Percentiles rank a stretch among this genome's conserved stretches.
These are phyloP conservation scores for Austroboletus eburneus DNA, from an alignment of 768 basidiomycete genomes.

Conservation along the genomic window DNA sequence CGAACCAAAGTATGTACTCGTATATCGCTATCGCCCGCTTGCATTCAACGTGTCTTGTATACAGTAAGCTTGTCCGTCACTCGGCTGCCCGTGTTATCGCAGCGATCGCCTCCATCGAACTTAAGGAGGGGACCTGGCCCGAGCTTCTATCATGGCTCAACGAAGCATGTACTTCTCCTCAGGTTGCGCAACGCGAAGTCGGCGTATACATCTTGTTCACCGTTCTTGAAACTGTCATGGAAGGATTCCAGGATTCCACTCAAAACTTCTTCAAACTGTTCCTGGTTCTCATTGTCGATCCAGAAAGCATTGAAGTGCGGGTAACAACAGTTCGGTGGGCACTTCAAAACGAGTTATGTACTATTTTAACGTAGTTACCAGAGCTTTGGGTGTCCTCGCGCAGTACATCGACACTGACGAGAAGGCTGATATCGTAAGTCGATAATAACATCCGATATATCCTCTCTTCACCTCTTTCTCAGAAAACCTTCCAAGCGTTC, in stretches of 20 bases:
- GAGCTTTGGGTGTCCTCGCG: constrained; percentile 87
- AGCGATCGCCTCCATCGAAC: constrained; percentile 86
- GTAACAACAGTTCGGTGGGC: constrained; percentile 80
- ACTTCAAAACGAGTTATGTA: neutral
- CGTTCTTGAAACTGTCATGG: constrained; percentile 87
- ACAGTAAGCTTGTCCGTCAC: constrained; percentile 86
- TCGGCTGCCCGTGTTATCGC: constrained; percentile 91
- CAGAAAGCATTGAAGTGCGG: constrained; percentile 85
- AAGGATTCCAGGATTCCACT: constrained; percentile 78
- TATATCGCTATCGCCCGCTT: neutral
- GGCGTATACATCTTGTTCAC: constrained; percentile 87
- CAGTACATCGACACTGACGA: constrained; percentile 89
- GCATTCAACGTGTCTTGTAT: constrained; percentile 8
- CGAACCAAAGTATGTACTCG: constrained; percentile 64
- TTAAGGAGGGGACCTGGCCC: constrained; percentile 76
- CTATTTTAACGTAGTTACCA: constrained; percentile 22
- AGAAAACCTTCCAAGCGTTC: constrained; percentile 86
- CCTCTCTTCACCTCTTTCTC: constrained; percentile 1
- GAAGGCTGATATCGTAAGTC: constrained; percentile 77
- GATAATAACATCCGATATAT: neutral
- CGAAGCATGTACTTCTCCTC: constrained; percentile 63
- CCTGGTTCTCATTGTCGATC: constrained; percentile 64
- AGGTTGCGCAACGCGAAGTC: constrained; percentile 82
- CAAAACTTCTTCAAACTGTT: constrained; percentile 79
- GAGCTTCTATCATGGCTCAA: constrained; percentile 86